Evolutionary conservation across 2,329 filamentous ascomycete species (phyloP), one percentile per base, ranked within the genome.

Genomic region (Alternaria triticina): DNA sequence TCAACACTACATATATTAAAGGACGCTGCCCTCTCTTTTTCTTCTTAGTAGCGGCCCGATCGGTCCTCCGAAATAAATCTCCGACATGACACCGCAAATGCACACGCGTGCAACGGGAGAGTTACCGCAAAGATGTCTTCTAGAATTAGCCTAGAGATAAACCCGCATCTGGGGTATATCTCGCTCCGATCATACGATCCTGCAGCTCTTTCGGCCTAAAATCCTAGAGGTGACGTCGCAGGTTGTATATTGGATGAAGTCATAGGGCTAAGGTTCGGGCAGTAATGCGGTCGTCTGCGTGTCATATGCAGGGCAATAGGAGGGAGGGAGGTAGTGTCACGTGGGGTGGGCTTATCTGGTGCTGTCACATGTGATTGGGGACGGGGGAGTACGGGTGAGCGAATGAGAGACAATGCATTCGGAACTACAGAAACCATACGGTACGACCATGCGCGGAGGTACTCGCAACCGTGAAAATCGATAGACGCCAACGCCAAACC

Each of bases 51-150:
- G 36, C 47, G 23, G 54, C 22, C 55, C 28, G 36, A 57, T 30
- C 28, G 25, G n/a, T 27, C 22, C 49, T 25, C 49, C 49, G 49
- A 52, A 40, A 25, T 44, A 59, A 62, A 62, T 62, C 55, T 62
- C 59, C 59, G 59, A 52, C 23, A 40, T 62, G 52, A 45, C 23
- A 62, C 59, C 59, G 59, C 28, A 40, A 40, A 44, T 46, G 23
- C 30, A 23, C 30, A 51, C 58, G 51, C n/a, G 23, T 30, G 49
- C 49, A 10, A 36, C 49, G 49, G 49, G 49, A 52, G 49, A 52
- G 30, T 52, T 52, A 36, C 49, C 30, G 33, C 22, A 52, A 25
- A 36, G n/a, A 52, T 23, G 20, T 3, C 0, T 52, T 52, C 28
- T 40, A 33, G 49, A 52, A 40, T 52, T 28, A 52, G 13, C 22